Evolutionary conservation across 2,329 filamentous ascomycete species (phyloP), one percentile per base, ranked within the genome.

Genomic region (Fusarium begoniae): DNA sequence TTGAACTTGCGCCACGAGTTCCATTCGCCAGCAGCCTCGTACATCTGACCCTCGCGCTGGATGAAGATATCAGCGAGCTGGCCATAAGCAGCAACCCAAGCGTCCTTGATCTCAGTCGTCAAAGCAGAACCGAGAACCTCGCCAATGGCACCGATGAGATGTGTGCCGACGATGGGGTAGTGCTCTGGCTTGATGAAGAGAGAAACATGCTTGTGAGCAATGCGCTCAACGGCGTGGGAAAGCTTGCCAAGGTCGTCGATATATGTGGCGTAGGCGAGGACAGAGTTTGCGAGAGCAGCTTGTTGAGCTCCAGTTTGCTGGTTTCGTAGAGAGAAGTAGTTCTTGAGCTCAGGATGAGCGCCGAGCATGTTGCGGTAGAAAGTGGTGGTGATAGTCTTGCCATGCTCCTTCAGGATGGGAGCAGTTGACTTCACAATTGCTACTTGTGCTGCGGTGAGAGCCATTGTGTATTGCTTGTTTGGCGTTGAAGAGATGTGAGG

Each of bases 401-500:
- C 93, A 80, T 95, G 89, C 70, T 90, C 85, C 72, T 90, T 87
- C 13, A 95, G 87, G 24, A 94, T 87, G 5, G 93, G 93, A 44
- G 91, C 92, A 5, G 93, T 96, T 43, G 93, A 87, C 82, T 94
- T 95, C 85, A 96, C 91, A 75, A 92, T 90, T 69, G 87, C 83
- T 72, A 92, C 87, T 84, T 96, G 93, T 43, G 87, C 84, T 32
- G 87, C 83, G 17, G 91, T 91, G 66, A 94, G 84, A 65, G 88
- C 79, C 84, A 86, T 86, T 56, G 6, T 72, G 53, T 30, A 40
- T 15, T 51, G 40, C 51, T 40, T 58, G 30, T 41, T 24, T 43
- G n/a, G 41, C 28, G 8, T 45, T 50, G 35, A 65, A 45, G 44
- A 50, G 28, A 26, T 61, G 22, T 30, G 54, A 58, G 47, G 18